A percentile compares a stretch with the other conserved stretches of the same genome.
Evolutionary conservation across 2,329 filamentous ascomycete genomes (phyloP).

Genomic region (Drechslerella coelobrocha): DNA sequence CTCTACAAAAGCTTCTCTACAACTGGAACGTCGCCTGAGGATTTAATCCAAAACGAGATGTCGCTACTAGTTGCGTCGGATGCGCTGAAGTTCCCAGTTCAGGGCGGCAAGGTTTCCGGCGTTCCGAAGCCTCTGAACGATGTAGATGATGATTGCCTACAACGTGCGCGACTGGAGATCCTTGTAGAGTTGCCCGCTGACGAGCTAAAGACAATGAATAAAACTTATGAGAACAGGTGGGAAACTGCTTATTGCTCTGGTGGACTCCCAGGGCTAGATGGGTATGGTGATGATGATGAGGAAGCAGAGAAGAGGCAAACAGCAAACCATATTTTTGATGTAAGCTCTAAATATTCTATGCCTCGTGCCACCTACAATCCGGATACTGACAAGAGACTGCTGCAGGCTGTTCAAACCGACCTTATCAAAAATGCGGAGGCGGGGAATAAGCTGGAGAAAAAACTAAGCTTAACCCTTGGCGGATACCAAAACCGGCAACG

Average conservation of each 20-base stretch:
- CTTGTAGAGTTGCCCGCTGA: constrained; percentile 69
- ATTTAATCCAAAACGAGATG: constrained; percentile 75
- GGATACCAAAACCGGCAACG: constrained; percentile 89
- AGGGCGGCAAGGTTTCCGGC: constrained; percentile 70
- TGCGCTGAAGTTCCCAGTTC: constrained; percentile 74
- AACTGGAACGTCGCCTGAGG: constrained; percentile 62
- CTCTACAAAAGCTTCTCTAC: constrained; percentile 70
- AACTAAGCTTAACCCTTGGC: constrained; percentile 82
- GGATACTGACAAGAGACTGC: constrained; percentile 24
- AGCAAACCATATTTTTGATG: constrained; percentile 76
- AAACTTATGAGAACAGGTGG: constrained; percentile 62
- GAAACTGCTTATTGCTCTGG: constrained; percentile 64
- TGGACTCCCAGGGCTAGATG: constrained; percentile 78
- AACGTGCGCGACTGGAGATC: constrained; percentile 78
- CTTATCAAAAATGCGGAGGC: constrained; percentile 77
- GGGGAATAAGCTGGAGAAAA: constrained; percentile 90
- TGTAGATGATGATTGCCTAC: constrained; percentile 74
- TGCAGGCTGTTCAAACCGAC: constrained; percentile 72
- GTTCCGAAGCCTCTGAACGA: constrained; percentile 67
- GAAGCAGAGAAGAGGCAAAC: constrained; percentile 68
- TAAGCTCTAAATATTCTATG: constrained; percentile 61
- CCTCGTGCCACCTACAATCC: neutral
- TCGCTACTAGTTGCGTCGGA: constrained; percentile 83
- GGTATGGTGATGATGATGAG: constrained; percentile 78
- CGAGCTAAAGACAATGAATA: constrained; percentile 62